Evolutionary conservation across 352 stramenopile genomes (phyloP).

Genomic region (Phytophthora aleatoria): DNA sequence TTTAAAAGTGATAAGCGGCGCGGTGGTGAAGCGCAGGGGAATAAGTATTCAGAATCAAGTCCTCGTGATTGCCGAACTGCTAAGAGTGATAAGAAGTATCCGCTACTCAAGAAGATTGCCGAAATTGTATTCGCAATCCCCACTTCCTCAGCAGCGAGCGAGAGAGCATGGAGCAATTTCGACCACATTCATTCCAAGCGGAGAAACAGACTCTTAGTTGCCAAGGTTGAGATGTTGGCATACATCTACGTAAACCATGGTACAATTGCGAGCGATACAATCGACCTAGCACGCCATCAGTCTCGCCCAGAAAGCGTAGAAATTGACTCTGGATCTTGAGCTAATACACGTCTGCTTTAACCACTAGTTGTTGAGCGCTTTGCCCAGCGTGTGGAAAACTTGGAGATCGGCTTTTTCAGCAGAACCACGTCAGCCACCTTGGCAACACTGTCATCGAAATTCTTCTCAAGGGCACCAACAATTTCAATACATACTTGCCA

Average conservation of each 20-base stretch:
- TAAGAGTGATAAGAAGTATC: slow-evolving; percentile 5
- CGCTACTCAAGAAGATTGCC: slow-evolving; percentile 9
- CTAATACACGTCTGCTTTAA: too few relatives aligned
- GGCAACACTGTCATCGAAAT: too few relatives aligned
- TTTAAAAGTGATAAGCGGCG: slow-evolving; percentile 10
- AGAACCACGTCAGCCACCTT: too few relatives aligned
- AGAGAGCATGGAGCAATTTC: slow-evolving; percentile 12
- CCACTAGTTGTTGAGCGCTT: too few relatives aligned
- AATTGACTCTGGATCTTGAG: not conserved
- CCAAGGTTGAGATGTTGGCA: slow-evolving; percentile 14
- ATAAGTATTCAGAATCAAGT: not conserved
- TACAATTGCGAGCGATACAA: not conserved
- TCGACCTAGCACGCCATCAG: slow-evolving; percentile 13
- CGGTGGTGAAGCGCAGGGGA: slow-evolving; percentile 8
- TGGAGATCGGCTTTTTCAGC: too few relatives aligned
- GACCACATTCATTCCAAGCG: slow-evolving; percentile 21
- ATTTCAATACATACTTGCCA: too few relatives aligned
- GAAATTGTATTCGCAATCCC: slow-evolving; percentile 9
- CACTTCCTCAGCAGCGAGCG: slow-evolving; percentile 15
- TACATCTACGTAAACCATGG: slow-evolving; percentile 19
- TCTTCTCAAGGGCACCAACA: too few relatives aligned
- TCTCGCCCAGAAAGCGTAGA: slow-evolving; percentile 5
- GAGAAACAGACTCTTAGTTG: slow-evolving; percentile 9
- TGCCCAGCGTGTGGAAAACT: too few relatives aligned
- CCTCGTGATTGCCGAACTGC: slow-evolving; percentile 6